Conservation (phyloP, 768 basidiomycete species). For the Boletus tomentosulus region DNA sequence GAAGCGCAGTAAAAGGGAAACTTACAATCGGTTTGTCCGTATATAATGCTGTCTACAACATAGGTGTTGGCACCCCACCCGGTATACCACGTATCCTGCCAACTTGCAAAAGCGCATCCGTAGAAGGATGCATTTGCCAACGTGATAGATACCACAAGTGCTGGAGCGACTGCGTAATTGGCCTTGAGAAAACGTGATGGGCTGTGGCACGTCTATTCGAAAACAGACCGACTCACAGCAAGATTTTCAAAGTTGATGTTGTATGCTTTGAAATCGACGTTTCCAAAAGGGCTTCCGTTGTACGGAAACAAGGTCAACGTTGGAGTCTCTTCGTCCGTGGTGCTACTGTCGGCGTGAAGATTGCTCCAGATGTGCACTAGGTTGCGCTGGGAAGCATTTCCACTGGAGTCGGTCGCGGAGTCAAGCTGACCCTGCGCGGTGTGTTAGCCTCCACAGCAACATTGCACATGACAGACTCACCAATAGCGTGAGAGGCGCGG, state of each 20-base stretch:
- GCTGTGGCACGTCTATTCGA: neutral
- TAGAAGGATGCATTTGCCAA: conserved; percentile 64
- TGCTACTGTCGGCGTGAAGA: conserved; percentile 37
- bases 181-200: conserved; percentile 27
- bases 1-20: neutral
- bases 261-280: neutral
- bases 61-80: conserved; percentile 57
- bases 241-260: conserved; percentile 2
- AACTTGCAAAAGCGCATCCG: conserved; percentile 13
- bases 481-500: conserved; percentile 51
- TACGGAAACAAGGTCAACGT: conserved; percentile 52
- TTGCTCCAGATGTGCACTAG: conserved; percentile 54
- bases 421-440: conserved; percentile 47
- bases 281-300: neutral
- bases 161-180: conserved; percentile 57
- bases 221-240: neutral
- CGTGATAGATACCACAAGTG: conserved; percentile 57
- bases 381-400: conserved; percentile 42
- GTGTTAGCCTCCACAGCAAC: neutral
- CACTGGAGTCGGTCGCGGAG: conserved; percentile 33
- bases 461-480: conserved; percentile 28
- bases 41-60: conserved; percentile 58
- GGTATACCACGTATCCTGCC: conserved; percentile 51
- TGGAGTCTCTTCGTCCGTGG: conserved; percentile 57
- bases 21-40: conserved; percentile 62